Base-by-base conservation (phyloP, 257 asterid species). In the Orobanche coerulescens region DNA sequence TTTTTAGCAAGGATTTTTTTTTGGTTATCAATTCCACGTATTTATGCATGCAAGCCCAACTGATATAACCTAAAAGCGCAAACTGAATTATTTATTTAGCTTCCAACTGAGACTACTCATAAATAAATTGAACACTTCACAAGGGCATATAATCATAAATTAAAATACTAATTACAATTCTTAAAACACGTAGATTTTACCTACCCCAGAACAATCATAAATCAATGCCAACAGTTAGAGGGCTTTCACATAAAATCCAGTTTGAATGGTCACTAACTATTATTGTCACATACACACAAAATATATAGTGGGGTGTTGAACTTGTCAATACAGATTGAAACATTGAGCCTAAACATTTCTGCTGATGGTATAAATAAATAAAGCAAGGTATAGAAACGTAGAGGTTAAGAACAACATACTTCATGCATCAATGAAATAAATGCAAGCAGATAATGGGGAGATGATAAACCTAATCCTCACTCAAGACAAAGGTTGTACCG, bases 401-500 rank as follows among this genome's bases (percentile, higher is more conserved):
- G n/a, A n/a, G 44, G 11, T n/a, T 12, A 2, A 10, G 44, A 39
- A 6, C n/a, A 11, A 6, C n/a, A 9, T 9, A 34, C 40, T 39
- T 39, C 44, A 39, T 39, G 44, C 44, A 39, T 39, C 1, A 36
- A 36, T 36, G 43, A 8, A 36, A 36, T 36, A 36, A 10, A 42
- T 14, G 23, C 14, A 20, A 60, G 33, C 22, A 55, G 60, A 55
- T n/a, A 19, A 50, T 54, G 55, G 24, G 51, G 48, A 61, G 34
- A 48, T 2, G 34, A 44, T 3, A 51, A 28, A 42, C 2, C 55
- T 23, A 71, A 49, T 34, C 30, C 55, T 15, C 9, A 53, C 51
- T 59, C 47, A 62, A 43, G 44, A 68, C 48, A 31, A 53, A 61
- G 61, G 49, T 43, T 40, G 57, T 84, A 92, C 98, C 83, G 95